These are phyloP conservation scores for Begonia peltatifolia DNA, from an alignment of 306 rosid species.

Conservation along the genomic window DNA sequence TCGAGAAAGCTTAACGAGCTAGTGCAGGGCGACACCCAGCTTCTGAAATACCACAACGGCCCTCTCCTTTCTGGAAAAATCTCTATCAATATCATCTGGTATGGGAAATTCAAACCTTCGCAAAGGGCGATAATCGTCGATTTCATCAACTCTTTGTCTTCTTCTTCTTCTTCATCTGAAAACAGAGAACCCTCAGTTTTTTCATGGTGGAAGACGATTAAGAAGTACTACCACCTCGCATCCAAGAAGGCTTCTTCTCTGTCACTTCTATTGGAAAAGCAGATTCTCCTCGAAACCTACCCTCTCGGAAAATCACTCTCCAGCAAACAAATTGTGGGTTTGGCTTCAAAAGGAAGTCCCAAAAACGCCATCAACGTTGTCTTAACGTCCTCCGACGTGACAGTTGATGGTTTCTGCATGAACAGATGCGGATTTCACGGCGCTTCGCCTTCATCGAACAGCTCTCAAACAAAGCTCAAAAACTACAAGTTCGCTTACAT, in stretches of 20 bases:
- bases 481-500: conserved; percentile 20
- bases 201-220: conserved; percentile 66
- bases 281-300: conserved; percentile 33
- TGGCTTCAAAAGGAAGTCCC: conserved; percentile 46
- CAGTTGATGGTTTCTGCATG: conserved; percentile 41
- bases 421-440: conserved; percentile 47
- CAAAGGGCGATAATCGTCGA: conserved; percentile 56
- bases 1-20: conserved; percentile 33
- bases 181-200: conserved; percentile 39
- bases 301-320: conserved; percentile 49
- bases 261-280: conserved; percentile 26
- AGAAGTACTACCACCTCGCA: conserved; percentile 46
- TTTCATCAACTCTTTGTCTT: conserved; percentile 39
- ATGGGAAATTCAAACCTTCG: conserved; percentile 53
- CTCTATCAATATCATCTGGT: conserved; percentile 52
- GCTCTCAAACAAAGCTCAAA: conserved; percentile 9
- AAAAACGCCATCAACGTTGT: conserved; percentile 49
- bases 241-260: conserved; percentile 20
- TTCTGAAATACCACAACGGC: conserved; percentile 61
- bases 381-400: conserved; percentile 44
- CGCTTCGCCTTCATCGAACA: background rate
- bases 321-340: conserved; percentile 19
- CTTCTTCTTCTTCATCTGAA: conserved; percentile 2
- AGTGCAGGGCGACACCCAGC: conserved; percentile 44
- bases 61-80: conserved; percentile 62